Conservation (phyloP, 2,329 filamentous ascomycete genomes). For the Meredithiella fracta region DNA sequence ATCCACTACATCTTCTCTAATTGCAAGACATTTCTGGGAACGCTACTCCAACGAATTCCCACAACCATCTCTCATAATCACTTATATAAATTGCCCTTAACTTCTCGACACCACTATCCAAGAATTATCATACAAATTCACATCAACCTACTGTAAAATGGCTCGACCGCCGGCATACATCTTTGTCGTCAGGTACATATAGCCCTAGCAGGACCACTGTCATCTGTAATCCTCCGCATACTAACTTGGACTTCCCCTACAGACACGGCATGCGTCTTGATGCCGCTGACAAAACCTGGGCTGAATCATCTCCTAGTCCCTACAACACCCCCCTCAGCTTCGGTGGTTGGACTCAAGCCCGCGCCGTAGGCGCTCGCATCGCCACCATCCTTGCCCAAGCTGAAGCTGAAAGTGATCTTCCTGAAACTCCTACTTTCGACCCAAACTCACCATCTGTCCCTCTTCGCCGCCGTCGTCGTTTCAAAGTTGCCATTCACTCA, state of each 20-base stretch:
- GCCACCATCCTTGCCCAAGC: constrained; percentile 48
- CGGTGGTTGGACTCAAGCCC: constrained; percentile 78
- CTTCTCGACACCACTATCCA: too few species aligned
- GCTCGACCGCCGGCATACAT: constrained; percentile 27
- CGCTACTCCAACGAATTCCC: too few species aligned
- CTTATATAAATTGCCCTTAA: too few species aligned
- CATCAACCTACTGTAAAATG: constrained; percentile 18
- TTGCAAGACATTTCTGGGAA: neutral
- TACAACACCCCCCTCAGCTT: constrained; percentile 95
- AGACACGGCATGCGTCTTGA: constrained; percentile 90
- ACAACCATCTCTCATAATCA: too few species aligned
- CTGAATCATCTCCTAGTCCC: constrained; percentile 77
- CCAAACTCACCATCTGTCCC: constrained; percentile 15
- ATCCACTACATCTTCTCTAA: neutral
- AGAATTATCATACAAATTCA: too few species aligned
- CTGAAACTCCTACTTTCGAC: constrained; percentile 13
- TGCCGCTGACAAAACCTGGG: constrained; percentile 88
- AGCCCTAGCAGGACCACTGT: too few species aligned
- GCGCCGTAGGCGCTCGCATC: constrained; percentile 67
- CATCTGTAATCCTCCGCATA: too few species aligned
- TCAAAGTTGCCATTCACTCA: constrained; percentile 72
- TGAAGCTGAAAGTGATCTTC: constrained; percentile 28
- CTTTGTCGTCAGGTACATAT: constrained; percentile 27
- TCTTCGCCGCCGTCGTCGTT: constrained; percentile 33
- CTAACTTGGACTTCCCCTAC: constrained; percentile 1